Evolutionary conservation across 345 rosid species (phyloP).

Genomic region (Populus tremula): DNA sequence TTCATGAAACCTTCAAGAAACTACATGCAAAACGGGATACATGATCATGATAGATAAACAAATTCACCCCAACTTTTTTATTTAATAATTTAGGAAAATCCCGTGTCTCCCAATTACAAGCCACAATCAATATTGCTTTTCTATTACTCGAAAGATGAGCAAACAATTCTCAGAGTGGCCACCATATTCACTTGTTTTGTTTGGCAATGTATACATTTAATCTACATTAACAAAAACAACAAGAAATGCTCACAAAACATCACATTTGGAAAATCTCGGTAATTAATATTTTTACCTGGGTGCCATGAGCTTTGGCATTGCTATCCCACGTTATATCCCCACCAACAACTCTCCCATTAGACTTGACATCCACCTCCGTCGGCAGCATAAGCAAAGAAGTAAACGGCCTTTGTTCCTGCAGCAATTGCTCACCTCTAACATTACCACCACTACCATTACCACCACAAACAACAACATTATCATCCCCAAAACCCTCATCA

Average conservation of each 20-base stretch:
- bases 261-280: neutral
- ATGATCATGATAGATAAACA: neutral
- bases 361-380: conserved; percentile 26
- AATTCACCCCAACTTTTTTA: neutral
- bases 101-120: neutral
- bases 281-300: conserved; percentile 49
- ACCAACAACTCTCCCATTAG: conserved; percentile 20
- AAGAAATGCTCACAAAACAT: no score
- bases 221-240: neutral
- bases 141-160: neutral
- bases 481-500: neutral
- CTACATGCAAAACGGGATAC: neutral
- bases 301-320: conserved; percentile 32
- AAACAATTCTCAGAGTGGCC: neutral
- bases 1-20: neutral
- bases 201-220: neutral
- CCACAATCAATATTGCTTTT: neutral
- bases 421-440: neutral
- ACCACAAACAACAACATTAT: no score
- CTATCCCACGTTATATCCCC: conserved; percentile 36
- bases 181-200: neutral
- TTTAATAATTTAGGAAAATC: neutral
- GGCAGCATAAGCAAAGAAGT: conserved; percentile 42
- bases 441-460: neutral
- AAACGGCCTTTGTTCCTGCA: conserved; percentile 31